These are phyloP conservation scores for Candida sojae DNA, from an alignment of 1,139 yeast genomes.

Conservation along the genomic window DNA sequence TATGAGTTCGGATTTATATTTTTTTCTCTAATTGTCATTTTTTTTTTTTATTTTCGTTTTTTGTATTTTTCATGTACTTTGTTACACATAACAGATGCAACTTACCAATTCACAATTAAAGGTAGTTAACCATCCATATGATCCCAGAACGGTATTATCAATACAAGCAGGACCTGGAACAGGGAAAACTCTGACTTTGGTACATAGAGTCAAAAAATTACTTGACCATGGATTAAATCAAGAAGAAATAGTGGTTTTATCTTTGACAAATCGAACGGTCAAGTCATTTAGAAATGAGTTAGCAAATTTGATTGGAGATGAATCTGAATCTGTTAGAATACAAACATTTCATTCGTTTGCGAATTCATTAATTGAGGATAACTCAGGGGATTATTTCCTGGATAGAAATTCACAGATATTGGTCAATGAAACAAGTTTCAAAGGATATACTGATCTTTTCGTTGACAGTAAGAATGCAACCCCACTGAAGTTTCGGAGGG, in stretches of 20 bases:
- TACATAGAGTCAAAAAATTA: conserved; percentile 53
- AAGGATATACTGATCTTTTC: conserved; percentile 30
- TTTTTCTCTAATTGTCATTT: background rate
- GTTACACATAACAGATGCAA: conserved; percentile 4
- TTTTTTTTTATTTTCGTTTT: conserved; percentile 1
- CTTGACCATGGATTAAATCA: conserved; percentile 47
- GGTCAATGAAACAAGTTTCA: conserved; percentile 56
- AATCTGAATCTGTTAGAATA: conserved; percentile 38
- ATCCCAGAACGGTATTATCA: conserved; percentile 35
- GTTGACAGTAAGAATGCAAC: conserved; percentile 22
- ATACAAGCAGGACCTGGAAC: conserved; percentile 75
- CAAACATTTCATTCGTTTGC: conserved; percentile 70
- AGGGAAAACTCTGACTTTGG: conserved; percentile 70
- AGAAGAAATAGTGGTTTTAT: conserved; percentile 57
- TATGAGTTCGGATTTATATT: too few species aligned
- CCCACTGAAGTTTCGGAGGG: conserved; percentile 30
- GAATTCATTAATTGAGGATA: conserved; percentile 45
- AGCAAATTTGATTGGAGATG: conserved; percentile 30
- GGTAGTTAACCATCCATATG: conserved; percentile 8
- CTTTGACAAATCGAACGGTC: conserved; percentile 74
- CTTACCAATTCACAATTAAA: conserved; percentile 10
- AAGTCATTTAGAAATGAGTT: conserved; percentile 48
- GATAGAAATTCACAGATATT: conserved; percentile 32
- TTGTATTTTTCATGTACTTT: background rate
- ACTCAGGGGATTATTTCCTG: conserved; percentile 26